phyloP scores from a whole-genome alignment of 495 filamentous ascomycete genomes.

The Chaetomium cochliodes region DNA sequence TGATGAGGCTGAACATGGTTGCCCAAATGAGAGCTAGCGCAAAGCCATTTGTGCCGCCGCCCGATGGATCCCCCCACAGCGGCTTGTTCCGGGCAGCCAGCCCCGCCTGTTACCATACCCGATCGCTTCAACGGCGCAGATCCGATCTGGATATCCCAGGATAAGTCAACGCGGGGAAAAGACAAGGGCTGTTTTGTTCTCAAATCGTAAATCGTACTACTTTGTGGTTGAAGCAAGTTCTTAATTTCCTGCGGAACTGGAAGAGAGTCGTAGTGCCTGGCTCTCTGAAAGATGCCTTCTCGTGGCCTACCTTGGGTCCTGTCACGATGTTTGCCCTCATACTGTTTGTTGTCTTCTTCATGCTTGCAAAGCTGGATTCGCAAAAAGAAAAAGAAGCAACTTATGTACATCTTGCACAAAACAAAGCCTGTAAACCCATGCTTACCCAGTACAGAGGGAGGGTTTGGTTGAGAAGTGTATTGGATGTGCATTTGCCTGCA shows the following conservation, averaged over 20 bases:
- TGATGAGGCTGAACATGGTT: conserved; percentile 24
- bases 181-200: neutral
- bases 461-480: too few relatives aligned
- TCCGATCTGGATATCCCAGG: neutral
- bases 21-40: conserved; percentile 10
- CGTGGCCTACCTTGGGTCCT: too few relatives aligned
- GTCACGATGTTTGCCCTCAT: too few relatives aligned
- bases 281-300: neutral
- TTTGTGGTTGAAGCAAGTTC: neutral
- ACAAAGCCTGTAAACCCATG: too few relatives aligned
- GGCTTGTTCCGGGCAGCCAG: conserved; percentile 11
- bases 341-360: too few relatives aligned
- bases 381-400: too few relatives aligned
- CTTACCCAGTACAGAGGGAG: too few relatives aligned
- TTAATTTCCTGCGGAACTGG: neutral
- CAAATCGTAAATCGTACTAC: neutral
- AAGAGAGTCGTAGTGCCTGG: neutral
- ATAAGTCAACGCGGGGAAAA: neutral
- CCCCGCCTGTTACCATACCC: conserved; percentile 9
- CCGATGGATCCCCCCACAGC: conserved; percentile 13
- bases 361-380: too few relatives aligned
- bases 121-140: neutral
- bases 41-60: conserved; percentile 1
- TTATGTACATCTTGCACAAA: too few relatives aligned
- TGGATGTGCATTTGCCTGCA: too few relatives aligned